Conservation (phyloP, 140 eudicot species). For the Flaveria floridana region DNA sequence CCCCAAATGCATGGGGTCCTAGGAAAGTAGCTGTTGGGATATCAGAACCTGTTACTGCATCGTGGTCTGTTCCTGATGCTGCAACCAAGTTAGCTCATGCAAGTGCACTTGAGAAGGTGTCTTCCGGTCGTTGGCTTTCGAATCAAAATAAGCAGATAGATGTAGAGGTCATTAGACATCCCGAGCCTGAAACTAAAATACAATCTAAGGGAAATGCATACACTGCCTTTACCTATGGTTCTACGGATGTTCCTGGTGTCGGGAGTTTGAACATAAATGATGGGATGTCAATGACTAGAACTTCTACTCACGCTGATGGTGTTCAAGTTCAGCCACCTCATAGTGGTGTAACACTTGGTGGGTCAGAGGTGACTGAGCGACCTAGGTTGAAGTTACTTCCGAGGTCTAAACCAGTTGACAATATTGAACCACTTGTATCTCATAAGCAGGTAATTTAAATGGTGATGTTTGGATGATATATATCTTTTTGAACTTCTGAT, state of each 20-base stretch:
- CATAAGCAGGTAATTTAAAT: conserved; percentile 53
- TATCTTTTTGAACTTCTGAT: neutral
- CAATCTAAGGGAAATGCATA: conserved; percentile 37
- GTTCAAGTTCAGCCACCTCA: conserved; percentile 33
- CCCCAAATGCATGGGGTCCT: conserved; percentile 77
- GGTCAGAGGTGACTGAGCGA: conserved; percentile 53
- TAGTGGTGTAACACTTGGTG: conserved; percentile 12
- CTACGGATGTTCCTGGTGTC: conserved; percentile 32
- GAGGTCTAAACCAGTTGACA: conserved; percentile 71
- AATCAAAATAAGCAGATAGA: conserved; percentile 60
- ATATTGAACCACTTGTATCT: conserved; percentile 42
- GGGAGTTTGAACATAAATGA: conserved; percentile 45
- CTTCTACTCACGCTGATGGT: conserved; percentile 15
- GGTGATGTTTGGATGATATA: neutral
- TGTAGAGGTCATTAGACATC: conserved; percentile 59
- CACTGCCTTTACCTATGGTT: conserved; percentile 19
- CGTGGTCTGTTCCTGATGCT: conserved; percentile 71
- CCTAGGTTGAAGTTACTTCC: conserved; percentile 87
- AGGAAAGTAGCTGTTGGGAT: conserved; percentile 51
- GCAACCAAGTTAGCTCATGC: conserved; percentile 84
- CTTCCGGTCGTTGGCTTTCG: conserved; percentile 93
- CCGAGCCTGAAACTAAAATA: conserved; percentile 39
- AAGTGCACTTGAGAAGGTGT: conserved; percentile 87
- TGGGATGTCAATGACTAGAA: conserved; percentile 20
- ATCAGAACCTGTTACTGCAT: conserved; percentile 47